phyloP scores from a whole-genome alignment of 331 rosid species.

The Cydonia oblonga region DNA sequence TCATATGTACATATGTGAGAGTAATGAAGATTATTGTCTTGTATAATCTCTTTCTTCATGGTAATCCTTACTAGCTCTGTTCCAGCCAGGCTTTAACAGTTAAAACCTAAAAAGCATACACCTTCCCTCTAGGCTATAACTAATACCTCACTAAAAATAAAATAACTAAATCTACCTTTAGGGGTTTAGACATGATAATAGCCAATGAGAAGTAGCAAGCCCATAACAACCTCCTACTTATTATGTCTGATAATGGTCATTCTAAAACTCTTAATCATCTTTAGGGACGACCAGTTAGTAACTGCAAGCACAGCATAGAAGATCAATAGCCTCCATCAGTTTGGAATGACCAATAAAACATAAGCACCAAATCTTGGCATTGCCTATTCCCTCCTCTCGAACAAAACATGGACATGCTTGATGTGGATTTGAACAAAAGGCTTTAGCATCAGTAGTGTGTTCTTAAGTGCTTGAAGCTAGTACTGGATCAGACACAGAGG shows the following conservation, averaged over 20 bases:
- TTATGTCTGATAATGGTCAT: not conserved
- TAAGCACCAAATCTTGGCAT: not conserved
- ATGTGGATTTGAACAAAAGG: not conserved
- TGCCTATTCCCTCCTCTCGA: no score
- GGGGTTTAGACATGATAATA: not conserved
- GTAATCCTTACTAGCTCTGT: not conserved
- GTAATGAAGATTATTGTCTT: not conserved
- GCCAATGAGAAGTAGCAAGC: not conserved
- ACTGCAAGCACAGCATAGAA: not conserved
- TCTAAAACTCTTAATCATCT: not conserved
- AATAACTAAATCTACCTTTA: not conserved
- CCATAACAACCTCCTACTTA: not conserved
- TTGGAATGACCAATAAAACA: not conserved
- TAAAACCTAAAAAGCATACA: not conserved
- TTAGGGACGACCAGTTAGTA: not conserved
- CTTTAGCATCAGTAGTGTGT: not conserved
- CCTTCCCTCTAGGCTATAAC: not conserved
- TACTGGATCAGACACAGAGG: not conserved
- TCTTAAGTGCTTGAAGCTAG: not conserved
- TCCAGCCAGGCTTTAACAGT: not conserved
- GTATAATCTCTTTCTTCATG: not conserved
- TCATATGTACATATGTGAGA: no score
- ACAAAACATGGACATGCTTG: no score
- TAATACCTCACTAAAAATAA: not conserved
- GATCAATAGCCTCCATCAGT: not conserved